Base-by-base conservation (phyloP, 1,139 yeast species). In the Kazachstania sp. region DNA sequence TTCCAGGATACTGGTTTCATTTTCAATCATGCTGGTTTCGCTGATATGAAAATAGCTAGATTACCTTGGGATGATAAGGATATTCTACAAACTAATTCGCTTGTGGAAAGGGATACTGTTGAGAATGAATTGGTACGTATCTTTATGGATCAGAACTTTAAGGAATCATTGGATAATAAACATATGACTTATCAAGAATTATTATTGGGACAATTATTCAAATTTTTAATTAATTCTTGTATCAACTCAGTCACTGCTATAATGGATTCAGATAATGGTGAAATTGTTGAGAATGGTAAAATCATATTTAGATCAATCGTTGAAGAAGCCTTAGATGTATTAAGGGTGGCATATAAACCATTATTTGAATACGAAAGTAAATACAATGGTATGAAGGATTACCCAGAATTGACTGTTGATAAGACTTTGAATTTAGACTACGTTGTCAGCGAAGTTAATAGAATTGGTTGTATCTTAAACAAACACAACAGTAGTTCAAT, bases 221-320 rank as follows among this genome's bases (percentile, higher is more conserved):
- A 92, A 61, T 73, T 90, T 48, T 72, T 84, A 42, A 81, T 83
- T 23, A 92, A 92, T 60, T 76, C 86, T 7, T 85, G 94, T 56
- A 81, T 90, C 52, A 90, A 92, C 61, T 86, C 97, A 0, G 68
- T 84, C 34, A 83, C 96, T 0, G 85, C 95, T 0, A 66, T 87
- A 23, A 68, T 84, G 36, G 84, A 85, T 63, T 83, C 92, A 59
- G 63, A 71, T 43, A 92, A 92, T 58, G 95, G 95, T 23, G 85
- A 83, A 48, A 66, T 88, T 34, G 66, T 70, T 1, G 64, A 67
- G 11, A 60, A 68, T n/a, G 62, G 71, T 4, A 52, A 58, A 4
- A 59, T 62, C 0, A 58, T 78, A 1, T 75, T 79, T 67, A 65
- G 58, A 26, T 66, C 69, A n/a, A 70, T 81, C 29, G 70, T 82